Evolutionary conservation across 345 rosid genomes (phyloP).

Genomic region (Fremontodendron californicum): DNA sequence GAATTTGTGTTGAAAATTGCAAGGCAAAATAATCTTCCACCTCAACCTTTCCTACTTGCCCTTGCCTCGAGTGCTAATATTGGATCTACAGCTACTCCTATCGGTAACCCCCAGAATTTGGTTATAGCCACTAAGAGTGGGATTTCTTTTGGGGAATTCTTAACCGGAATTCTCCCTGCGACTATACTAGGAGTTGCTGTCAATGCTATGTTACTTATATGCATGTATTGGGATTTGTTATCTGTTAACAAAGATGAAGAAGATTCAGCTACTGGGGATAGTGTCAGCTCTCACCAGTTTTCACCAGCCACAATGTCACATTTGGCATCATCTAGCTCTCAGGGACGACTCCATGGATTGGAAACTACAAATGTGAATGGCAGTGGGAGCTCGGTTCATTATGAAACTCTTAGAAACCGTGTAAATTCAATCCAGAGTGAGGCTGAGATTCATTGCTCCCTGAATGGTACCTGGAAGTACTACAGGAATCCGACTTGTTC

Average conservation of each 20-base stretch:
- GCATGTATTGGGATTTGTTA: conserved; percentile 62
- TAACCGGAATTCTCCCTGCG: conserved; percentile 59
- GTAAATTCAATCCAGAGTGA: conserved; percentile 27
- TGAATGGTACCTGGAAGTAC: conserved; percentile 10
- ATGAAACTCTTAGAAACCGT: conserved; percentile 45
- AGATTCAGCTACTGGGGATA: conserved; percentile 39
- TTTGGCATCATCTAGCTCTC: conserved; percentile 36
- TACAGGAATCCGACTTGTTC: conserved; percentile 27
- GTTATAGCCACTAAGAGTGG: conserved; percentile 68
- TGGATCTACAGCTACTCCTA: conserved; percentile 84
- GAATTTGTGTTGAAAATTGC: conserved; percentile 81
- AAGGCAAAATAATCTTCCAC: conserved; percentile 74
- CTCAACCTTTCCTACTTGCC: conserved; percentile 75
- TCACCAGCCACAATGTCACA: conserved; percentile 72
- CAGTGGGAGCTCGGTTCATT: conserved; percentile 11
- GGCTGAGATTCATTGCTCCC: conserved; percentile 28
- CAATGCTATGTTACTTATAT: conserved; percentile 53
- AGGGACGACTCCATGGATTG: conserved; percentile 35
- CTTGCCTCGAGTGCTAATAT: conserved; percentile 83
- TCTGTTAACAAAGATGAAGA: conserved; percentile 57
- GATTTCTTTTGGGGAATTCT: conserved; percentile 58
- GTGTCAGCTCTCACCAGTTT: conserved; percentile 58
- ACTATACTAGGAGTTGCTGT: conserved; percentile 52
- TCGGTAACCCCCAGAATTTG: conserved; percentile 87
- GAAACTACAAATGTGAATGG: conserved; percentile 24